These are phyloP conservation scores for Tanacetum coccineum DNA, from an alignment of 129 eudicot genomes.

Conservation along the genomic window DNA sequence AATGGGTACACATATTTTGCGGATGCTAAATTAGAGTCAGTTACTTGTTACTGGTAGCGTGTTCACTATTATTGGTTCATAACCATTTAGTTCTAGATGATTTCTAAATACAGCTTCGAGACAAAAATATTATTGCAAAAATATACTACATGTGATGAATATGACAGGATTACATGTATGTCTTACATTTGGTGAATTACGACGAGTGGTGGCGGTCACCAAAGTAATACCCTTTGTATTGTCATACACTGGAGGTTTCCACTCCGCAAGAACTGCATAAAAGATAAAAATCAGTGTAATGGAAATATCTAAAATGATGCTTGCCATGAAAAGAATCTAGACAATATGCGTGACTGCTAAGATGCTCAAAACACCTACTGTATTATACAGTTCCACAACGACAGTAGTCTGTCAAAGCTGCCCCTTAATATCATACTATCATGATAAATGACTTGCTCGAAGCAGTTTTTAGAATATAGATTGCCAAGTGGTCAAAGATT, in stretches of 20 bases:
- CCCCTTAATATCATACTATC: too few relatives aligned
- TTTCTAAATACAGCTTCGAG: conserved; percentile 47
- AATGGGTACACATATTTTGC: neutral
- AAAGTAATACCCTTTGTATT: conserved; percentile 79
- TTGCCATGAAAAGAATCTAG: neutral
- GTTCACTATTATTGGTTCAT: neutral
- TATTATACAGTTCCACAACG: too few relatives aligned
- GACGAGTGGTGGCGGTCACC: conserved; percentile 97
- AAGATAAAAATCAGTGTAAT: neutral
- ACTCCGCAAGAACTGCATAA: conserved; percentile 89
- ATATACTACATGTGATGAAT: neutral
- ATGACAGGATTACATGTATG: conserved; percentile 9
- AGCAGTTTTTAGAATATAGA: too few relatives aligned
- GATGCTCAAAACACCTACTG: too few relatives aligned
- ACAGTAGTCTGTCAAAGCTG: too few relatives aligned
- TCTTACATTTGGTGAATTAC: conserved; percentile 96
- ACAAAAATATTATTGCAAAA: neutral
- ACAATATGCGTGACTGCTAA: too few relatives aligned
- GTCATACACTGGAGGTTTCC: conserved; percentile 99
- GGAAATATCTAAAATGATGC: neutral
- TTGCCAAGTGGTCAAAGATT: too few relatives aligned
- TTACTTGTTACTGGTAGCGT: neutral
- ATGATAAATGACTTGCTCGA: too few relatives aligned
- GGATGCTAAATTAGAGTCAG: neutral
- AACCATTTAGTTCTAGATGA: conserved; percentile 2